phyloP scores from a whole-genome alignment of 2,329 filamentous ascomycete genomes.

The Claviceps sp. region DNA sequence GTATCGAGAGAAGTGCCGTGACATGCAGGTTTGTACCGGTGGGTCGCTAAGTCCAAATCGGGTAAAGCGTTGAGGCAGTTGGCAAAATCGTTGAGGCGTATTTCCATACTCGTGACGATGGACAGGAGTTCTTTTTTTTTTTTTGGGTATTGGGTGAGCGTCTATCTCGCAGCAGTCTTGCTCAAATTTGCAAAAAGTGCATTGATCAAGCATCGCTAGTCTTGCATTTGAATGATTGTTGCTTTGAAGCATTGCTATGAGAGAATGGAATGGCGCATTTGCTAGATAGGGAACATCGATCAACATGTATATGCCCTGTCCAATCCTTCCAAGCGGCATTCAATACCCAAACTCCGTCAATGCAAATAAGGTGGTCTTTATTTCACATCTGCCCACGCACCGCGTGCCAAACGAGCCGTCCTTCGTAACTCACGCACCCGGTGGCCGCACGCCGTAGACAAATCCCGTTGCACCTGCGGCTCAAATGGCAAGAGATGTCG shows the following conservation, averaged over 20 bases:
- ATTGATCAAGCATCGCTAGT: not conserved
- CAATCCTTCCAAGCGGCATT: not conserved
- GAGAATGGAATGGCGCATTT: not conserved
- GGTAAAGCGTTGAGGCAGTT: too few species aligned
- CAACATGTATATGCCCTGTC: not conserved
- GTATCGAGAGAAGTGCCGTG: too few species aligned
- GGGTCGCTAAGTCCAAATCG: too few species aligned
- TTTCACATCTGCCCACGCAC: conserved; percentile 32
- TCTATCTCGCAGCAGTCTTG: not conserved
- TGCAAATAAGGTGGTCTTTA: conserved; percentile 5
- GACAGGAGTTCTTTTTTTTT: not conserved
- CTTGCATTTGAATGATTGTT: not conserved
- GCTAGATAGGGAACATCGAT: not conserved
- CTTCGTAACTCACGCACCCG: conserved; percentile 37
- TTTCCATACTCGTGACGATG: too few species aligned
- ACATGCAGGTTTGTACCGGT: too few species aligned
- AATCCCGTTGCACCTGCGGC: conserved; percentile 29
- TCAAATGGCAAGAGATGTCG: conserved; percentile 30
- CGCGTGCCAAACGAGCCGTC: conserved; percentile 33
- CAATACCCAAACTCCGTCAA: not conserved
- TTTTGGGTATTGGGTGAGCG: not conserved
- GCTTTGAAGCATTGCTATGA: not conserved
- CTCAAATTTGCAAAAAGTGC: not conserved
- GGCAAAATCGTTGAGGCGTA: too few species aligned
- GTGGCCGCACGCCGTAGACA: conserved; percentile 40